Base-by-base conservation (phyloP, 495 filamentous ascomycete species). In the Penicillium pulvis region DNA sequence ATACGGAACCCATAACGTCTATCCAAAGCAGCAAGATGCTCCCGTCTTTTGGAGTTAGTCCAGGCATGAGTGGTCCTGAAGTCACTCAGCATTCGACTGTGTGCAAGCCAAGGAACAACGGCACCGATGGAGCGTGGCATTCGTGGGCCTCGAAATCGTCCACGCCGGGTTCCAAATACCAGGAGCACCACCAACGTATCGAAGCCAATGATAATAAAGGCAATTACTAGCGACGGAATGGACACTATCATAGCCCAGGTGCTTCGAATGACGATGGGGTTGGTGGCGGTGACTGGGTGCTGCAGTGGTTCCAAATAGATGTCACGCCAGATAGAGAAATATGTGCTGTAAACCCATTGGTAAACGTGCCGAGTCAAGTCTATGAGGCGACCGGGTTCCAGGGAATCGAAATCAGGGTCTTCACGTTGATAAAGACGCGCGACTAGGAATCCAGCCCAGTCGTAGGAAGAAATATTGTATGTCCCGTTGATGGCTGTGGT, bases 271-370 rank as follows among this genome's bases (percentile, higher is more conserved):
- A 74, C 60, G 1, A 69, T 75, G 10, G 65, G 66, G 42, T 76
- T 67, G 19, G 55, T 47, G 0, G 71, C 75, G 0, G 49, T 16
- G 6, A 58, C 24, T 0, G 63, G 65, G 0, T 69, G 10, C 10
- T 57, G 24, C 5, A 76, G 59, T 4, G 68, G 65, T 20, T 72
- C 49, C 0, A 77, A 71, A 46, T 77, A 77, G 31, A 72, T 67
- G 9, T 72, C 58, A 6, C 69, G 66, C 73, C 73, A 77, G 17
- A 77, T 60, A 0, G 73, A 73, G 39, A 77, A 75, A 50, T 77
- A 77, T 4, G 75, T 75, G 46, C 69, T 69, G 53, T 75, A 77
- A 1, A 75, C 75, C 75, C 75, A 77, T 51, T 75, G 68, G 48
- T 75, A 77, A 11, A 77, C 75, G 4, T 46, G 64, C 26, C 68